phyloP scores from a whole-genome alignment of 1,139 yeast species.

The Tardiomyces depauwii region DNA sequence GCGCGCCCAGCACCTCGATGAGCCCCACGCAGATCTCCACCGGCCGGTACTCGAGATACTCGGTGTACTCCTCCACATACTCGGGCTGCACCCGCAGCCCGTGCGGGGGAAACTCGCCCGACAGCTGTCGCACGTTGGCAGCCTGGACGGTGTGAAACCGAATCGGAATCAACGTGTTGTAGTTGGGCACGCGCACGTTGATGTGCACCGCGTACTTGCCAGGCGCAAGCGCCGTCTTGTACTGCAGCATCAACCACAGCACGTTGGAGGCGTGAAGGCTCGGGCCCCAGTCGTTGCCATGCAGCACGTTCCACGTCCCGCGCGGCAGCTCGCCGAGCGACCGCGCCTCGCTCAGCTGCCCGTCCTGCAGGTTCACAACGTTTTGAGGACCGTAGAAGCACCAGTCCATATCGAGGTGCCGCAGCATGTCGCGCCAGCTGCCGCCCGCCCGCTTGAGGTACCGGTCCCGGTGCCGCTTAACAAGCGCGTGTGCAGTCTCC shows the following conservation, averaged over 20 bases:
- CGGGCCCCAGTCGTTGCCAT: constrained; percentile 17
- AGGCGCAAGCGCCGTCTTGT: constrained; percentile 16
- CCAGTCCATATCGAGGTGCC: constrained; percentile 10
- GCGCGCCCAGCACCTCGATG: constrained; percentile 32
- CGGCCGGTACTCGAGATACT: constrained; percentile 43
- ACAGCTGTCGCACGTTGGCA: constrained; percentile 5
- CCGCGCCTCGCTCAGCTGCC: constrained; percentile 5
- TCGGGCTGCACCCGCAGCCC: constrained; percentile 33
- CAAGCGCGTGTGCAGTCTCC: not conserved
- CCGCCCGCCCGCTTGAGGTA: not conserved
- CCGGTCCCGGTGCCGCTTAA: not conserved
- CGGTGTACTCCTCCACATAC: constrained; percentile 37
- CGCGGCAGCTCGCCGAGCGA: constrained; percentile 3
- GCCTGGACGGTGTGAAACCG: constrained; percentile 9
- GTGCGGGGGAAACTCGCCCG: constrained; percentile 9
- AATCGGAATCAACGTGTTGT: constrained; percentile 13
- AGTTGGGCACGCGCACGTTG: constrained; percentile 13
- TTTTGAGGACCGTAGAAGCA: constrained; percentile 15
- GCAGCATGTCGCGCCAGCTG: not conserved
- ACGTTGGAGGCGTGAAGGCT: constrained; percentile 19
- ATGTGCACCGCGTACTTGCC: constrained; percentile 16
- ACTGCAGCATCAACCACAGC: constrained; percentile 13
- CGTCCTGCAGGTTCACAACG: constrained; percentile 6
- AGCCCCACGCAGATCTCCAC: constrained; percentile 43
- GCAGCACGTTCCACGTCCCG: constrained; percentile 12